phyloP scores from a whole-genome alignment of 192 early-diverging fungal genomes.

The Rhizophagus sp. region DNA sequence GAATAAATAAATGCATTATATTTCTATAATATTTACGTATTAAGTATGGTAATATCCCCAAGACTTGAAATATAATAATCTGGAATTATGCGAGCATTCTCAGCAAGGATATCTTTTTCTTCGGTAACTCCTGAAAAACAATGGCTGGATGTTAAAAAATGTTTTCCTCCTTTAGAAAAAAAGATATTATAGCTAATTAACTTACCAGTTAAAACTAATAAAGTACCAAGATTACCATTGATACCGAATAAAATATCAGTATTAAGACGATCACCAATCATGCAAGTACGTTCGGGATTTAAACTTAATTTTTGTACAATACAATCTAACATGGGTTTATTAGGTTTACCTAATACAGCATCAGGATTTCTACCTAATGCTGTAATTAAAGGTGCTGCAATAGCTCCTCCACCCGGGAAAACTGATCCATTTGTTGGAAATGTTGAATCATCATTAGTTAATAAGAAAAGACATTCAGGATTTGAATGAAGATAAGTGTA shows the following conservation, averaged over 20 bases:
- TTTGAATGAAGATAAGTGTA: conserved; percentile 74
- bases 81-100: conserved; percentile 43
- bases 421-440: conserved; percentile 77
- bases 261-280: conserved; percentile 96
- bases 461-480: conserved; percentile 76
- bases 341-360: conserved; percentile 89
- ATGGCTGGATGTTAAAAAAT: not conserved
- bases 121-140: conserved; percentile 30
- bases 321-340: conserved; percentile 90
- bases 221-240: conserved; percentile 78
- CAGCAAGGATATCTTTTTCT: conserved; percentile 41
- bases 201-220: conserved; percentile 90
- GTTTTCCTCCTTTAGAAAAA: not conserved
- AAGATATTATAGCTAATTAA: not conserved
- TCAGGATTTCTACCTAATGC: conserved; percentile 80
- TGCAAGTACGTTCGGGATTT: conserved; percentile 80
- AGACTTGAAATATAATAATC: conserved; percentile 49
- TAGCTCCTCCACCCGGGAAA: conserved; percentile 86
- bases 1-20: not conserved
- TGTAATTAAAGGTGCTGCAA: conserved; percentile 71
- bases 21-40: too few relatives aligned
- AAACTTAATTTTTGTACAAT: conserved; percentile 84
- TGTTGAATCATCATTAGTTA: conserved; percentile 92
- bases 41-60: conserved; percentile 39
- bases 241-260: conserved; percentile 97